Evolutionary conservation across 2,329 filamentous ascomycete species (phyloP).

Genomic region (Scedosporium minutisporum): DNA sequence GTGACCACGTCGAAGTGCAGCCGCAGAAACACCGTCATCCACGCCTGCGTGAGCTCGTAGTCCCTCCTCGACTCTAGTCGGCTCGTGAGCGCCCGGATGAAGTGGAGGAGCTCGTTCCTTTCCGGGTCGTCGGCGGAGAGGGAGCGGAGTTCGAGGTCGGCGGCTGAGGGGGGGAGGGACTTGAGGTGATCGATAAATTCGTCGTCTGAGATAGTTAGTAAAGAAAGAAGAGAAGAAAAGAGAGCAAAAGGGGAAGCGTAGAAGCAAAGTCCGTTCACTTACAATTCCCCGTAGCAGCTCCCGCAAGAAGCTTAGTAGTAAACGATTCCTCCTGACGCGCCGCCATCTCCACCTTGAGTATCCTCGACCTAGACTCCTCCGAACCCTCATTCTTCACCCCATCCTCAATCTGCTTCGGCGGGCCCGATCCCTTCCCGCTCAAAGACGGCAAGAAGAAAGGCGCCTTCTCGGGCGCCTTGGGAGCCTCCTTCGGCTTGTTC

Average conservation of each 20-base stretch:
- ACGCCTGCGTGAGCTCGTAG: slow-evolving; percentile 90
- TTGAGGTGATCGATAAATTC: slow-evolving; percentile 72
- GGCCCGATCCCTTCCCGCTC: slow-evolving; percentile 19
- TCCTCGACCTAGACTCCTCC: slow-evolving; percentile 47
- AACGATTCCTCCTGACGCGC: slow-evolving; percentile 48
- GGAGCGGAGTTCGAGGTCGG: slow-evolving; percentile 85
- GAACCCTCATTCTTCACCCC: slow-evolving; percentile 20
- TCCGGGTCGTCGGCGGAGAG: slow-evolving; percentile 42
- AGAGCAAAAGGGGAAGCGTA: background rate
- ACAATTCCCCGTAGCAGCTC: slow-evolving; percentile 51
- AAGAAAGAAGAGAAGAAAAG: background rate
- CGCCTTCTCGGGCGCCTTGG: slow-evolving; percentile 85
- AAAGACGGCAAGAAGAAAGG: slow-evolving; percentile 86
- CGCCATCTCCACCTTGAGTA: slow-evolving; percentile 53
- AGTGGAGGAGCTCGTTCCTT: slow-evolving; percentile 64
- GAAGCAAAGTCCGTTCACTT: slow-evolving; percentile 21
- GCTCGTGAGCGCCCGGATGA: slow-evolving; percentile 70
- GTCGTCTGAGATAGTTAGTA: slow-evolving; percentile 34
- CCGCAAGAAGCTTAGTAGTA: slow-evolving; percentile 44
- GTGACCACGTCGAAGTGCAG: slow-evolving; percentile 57
- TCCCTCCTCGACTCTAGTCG: slow-evolving; percentile 62
- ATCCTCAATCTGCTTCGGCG: slow-evolving; percentile 15
- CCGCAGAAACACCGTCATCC: slow-evolving; percentile 90
- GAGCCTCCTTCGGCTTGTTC: slow-evolving; percentile 87
- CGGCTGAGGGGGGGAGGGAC: slow-evolving; percentile 69